These are phyloP conservation scores for Tremella mesenterica DNA, from an alignment of 768 basidiomycete species.

Conservation along the genomic window DNA sequence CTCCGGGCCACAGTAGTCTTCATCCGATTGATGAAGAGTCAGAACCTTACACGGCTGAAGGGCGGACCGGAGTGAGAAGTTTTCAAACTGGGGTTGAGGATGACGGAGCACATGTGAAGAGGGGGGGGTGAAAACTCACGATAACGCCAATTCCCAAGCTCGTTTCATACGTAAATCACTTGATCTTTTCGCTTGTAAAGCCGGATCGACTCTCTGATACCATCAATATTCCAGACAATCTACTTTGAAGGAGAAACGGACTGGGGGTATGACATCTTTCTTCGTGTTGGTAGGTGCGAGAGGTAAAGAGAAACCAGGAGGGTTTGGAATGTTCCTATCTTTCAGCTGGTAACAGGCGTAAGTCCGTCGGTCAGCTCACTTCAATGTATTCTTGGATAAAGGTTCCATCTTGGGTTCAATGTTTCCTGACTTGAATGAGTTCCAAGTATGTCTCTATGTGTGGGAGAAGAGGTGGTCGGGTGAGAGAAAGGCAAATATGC, in stretches of 20 bases:
- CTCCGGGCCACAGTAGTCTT: background rate
- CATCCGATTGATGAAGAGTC: background rate
- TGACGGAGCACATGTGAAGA: background rate
- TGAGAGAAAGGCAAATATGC: no score
- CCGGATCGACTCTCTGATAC: slow-evolving; percentile 14
- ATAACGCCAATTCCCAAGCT: slow-evolving; percentile 42
- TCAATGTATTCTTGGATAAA: background rate
- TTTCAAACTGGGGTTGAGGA: background rate
- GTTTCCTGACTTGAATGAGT: no score
- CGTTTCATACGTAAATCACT: slow-evolving; percentile 38
- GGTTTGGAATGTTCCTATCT: background rate
- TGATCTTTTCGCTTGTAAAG: slow-evolving; percentile 12
- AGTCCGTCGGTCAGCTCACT: background rate
- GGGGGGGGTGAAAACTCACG: slow-evolving; percentile 20
- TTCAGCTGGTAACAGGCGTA: background rate
- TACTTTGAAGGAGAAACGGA: background rate
- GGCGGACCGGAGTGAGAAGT: background rate
- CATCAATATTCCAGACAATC: background rate
- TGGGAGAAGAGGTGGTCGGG: no score
- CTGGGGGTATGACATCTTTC: background rate
- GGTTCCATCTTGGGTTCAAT: background rate
- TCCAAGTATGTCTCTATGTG: no score
- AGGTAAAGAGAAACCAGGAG: background rate
- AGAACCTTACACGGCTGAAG: background rate
- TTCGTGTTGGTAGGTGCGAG: no score